Percentiles rank a stretch among this genome's conserved stretches.
Conservation (phyloP, 305 asterid species). For the Nicotiana rustica region DNA sequence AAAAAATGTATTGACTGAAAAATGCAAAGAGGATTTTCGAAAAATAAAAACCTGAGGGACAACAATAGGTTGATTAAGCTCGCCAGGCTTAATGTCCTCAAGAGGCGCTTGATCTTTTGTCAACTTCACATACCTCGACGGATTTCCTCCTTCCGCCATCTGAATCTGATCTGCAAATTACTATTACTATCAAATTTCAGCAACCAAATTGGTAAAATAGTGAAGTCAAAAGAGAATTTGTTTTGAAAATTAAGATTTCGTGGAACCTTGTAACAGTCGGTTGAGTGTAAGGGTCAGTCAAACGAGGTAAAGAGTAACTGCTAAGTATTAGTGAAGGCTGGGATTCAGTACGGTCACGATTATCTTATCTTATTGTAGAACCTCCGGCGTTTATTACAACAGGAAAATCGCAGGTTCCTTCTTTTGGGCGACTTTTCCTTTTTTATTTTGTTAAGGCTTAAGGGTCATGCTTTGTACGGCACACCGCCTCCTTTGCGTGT, state of each 20-base stretch:
- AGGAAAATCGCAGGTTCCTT: neutral
- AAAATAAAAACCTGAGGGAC: slow-evolving; percentile 76
- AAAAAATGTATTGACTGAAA: neutral
- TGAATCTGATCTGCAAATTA: slow-evolving; percentile 44
- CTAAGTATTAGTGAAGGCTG: slow-evolving; percentile 5
- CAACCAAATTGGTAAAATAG: neutral
- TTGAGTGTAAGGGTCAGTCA: neutral
- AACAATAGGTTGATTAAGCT: slow-evolving; percentile 95
- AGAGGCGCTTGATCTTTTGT: slow-evolving; percentile 78
- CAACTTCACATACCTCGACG: slow-evolving; percentile 85
- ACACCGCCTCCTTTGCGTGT: neutral
- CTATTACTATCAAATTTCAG: neutral
- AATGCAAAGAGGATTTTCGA: neutral
- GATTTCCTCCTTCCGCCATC: slow-evolving; percentile 81
- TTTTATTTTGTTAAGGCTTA: neutral
- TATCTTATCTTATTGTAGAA: slow-evolving; percentile 1
- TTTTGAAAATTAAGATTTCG: neutral
- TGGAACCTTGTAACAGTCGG: slow-evolving; percentile 23
- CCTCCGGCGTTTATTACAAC: slow-evolving; percentile 16
- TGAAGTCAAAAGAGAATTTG: neutral
- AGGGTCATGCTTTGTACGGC: neutral
- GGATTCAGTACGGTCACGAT: neutral
- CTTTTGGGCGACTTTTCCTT: neutral
- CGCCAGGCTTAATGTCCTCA: slow-evolving; percentile 91
- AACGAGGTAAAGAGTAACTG: slow-evolving; percentile 28